These are phyloP conservation scores for Gossypium schwendimanii DNA, from an alignment of 441 rosid genomes.

Conservation along the genomic window DNA sequence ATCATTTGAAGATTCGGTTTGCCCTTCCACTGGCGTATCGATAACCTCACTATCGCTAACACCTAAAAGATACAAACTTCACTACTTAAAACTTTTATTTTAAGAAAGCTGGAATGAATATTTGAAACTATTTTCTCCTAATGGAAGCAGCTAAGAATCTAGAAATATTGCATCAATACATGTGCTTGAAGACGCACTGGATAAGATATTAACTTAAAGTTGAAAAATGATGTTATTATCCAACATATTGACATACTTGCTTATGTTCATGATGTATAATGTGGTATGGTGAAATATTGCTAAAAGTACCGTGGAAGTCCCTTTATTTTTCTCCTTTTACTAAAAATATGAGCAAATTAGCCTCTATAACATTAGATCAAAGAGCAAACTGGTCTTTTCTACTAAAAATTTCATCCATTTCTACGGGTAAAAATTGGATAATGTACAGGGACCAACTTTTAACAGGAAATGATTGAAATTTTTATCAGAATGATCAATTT, in stretches of 20 bases:
- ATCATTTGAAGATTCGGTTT: slow-evolving; percentile 17
- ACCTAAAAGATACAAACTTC: slow-evolving; percentile 5
- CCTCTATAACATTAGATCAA: too few relatives aligned
- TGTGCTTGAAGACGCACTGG: background rate
- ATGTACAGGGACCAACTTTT: background rate
- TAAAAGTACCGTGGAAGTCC: too few relatives aligned
- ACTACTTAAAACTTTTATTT: background rate
- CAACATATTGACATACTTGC: background rate
- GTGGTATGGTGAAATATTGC: background rate
- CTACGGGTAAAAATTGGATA: too few relatives aligned
- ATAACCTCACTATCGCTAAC: slow-evolving; percentile 49
- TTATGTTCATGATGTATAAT: background rate
- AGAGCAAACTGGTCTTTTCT: too few relatives aligned
- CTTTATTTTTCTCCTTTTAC: too few relatives aligned
- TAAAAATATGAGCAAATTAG: too few relatives aligned
- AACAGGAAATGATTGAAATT: background rate
- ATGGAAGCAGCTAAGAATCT: background rate
- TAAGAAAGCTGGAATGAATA: background rate
- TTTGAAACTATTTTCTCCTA: background rate
- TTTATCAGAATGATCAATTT: background rate
- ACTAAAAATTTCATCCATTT: too few relatives aligned
- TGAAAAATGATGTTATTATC: background rate
- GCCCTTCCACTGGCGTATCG: slow-evolving; percentile 37
- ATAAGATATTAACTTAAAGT: background rate
- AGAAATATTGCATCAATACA: background rate